Base-by-base conservation (phyloP, 2,329 filamentous ascomycete genomes). In the Metarhizium guizhouense region DNA sequence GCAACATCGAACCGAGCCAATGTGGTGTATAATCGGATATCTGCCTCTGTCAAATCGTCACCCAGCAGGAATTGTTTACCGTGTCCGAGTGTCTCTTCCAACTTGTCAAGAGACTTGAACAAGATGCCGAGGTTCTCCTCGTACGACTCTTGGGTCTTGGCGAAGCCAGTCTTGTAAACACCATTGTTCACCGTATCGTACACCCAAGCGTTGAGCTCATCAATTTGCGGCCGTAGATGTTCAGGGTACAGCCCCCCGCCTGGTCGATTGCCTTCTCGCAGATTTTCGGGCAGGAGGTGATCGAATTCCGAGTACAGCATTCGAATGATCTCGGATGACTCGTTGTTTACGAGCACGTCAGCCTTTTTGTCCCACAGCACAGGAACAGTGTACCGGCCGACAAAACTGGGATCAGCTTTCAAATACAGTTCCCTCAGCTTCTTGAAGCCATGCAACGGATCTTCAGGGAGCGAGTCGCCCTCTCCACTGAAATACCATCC, bases 281-380 rank as follows among this genome's bases (percentile, higher is more conserved):
- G 73, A 54, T 78, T 25, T 25, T 25, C 25, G 25, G 25, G 25
- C 25, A 25, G 3, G 25, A 25, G 25, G 25, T 25, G 25, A 25
- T 25, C 25, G 25, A 25, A 25, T 25, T 25, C 25, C 25, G 25
- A 25, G 25, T 25, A 25, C 25, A 25, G 25, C 25, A 25, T 25
- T 25, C 25, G 25, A 25, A 25, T 25, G 25, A 25, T 25, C 25
- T 25, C 90, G 53, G 83, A 82, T 54, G 85, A 88, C 74, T 94
- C 90, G 60, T 95, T 95, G 76, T 82, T 91, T 49, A 94, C 89
- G 61, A 93, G 88, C 16, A 77, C 81, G 51, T 84, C 80, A 29
- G 76, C 75, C 67, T 86, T 82, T 67, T 83, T 86, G 61, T 89
- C 86, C 75, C 82, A 88, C 10, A 91, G 75, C 0, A 85, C 83